Conservation (phyloP, 768 basidiomycete species). For the Cantharellus anzutake region DNA sequence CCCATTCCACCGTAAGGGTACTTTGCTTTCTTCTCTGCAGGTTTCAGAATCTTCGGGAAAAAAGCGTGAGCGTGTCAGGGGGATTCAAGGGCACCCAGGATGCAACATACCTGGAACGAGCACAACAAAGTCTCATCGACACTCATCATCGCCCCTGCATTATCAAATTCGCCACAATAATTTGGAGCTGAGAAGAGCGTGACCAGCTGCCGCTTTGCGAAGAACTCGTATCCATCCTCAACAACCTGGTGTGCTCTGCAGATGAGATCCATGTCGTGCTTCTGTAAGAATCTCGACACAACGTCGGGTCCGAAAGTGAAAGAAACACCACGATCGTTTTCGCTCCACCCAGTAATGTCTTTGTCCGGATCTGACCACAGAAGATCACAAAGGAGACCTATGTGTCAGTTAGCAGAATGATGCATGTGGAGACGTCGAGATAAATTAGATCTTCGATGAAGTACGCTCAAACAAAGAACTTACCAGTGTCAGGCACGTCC, state of each 20-base stretch:
- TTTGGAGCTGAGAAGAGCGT: constrained; percentile 95
- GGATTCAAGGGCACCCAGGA: background rate
- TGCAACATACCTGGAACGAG: constrained; percentile 73
- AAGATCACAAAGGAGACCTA: constrained; percentile 86
- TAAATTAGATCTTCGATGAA: background rate
- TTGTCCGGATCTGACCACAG: constrained; percentile 99
- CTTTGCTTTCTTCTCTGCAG: constrained; percentile 96
- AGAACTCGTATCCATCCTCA: constrained; percentile 98
- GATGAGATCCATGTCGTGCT: constrained; percentile 99
- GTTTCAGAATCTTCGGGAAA: constrained; percentile 70
- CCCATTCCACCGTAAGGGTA: constrained; percentile 78
- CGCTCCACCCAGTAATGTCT: constrained; percentile 98
- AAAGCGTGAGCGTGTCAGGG: background rate
- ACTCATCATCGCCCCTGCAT: constrained; percentile 99
- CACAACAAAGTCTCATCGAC: constrained; percentile 94
- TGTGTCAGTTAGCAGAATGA: background rate
- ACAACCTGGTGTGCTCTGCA: constrained; percentile 99
- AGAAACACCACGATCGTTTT: constrained; percentile 96
- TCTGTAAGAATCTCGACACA: constrained; percentile 93
- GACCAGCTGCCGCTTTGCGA: constrained; percentile 91
- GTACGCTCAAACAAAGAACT: constrained; percentile 11
- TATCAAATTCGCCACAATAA: constrained; percentile 94
- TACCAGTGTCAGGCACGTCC: constrained; percentile 96
- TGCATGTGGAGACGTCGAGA: background rate
- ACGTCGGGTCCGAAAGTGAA: constrained; percentile 99